Evolutionary conservation across 441 rosid species (phyloP).

Genomic region (Adansonia rubrostipa): DNA sequence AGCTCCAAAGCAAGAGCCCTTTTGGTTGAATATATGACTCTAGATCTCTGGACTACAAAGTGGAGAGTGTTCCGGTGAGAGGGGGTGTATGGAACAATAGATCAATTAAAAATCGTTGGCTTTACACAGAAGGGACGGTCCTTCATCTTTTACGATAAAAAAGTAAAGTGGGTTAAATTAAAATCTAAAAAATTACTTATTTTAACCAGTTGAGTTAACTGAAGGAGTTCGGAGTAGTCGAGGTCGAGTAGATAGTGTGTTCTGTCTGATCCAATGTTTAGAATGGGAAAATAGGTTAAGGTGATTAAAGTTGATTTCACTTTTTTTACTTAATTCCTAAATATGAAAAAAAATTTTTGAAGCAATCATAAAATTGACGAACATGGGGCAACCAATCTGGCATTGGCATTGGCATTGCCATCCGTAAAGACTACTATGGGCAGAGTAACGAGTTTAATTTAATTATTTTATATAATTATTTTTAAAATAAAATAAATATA

Average conservation of each 20-base stretch:
- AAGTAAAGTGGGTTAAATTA: neutral
- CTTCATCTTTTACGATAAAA: neutral
- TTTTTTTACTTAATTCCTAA: no score
- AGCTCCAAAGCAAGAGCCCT: constrained; percentile 21
- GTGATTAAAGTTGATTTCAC: no score
- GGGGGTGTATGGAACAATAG: neutral
- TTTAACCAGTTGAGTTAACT: neutral
- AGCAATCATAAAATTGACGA: no score
- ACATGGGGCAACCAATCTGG: no score
- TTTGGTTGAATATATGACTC: neutral
- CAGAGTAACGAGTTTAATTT: no score
- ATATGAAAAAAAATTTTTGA: no score
- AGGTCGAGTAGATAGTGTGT: neutral
- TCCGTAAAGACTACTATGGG: no score
- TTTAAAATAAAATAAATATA: no score
- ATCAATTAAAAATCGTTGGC: neutral
- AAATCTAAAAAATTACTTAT: neutral
- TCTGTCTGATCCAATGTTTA: neutral
- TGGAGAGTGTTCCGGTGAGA: constrained; percentile 13
- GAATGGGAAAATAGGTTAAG: neutral
- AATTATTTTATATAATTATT: no score
- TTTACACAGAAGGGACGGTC: constrained; percentile 7
- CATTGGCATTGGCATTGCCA: no score
- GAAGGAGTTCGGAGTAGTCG: neutral
- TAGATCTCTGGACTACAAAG: constrained; percentile 22